Base-by-base conservation (phyloP, 2,329 filamentous ascomycete species). In the Colletotrichum sp. region DNA sequence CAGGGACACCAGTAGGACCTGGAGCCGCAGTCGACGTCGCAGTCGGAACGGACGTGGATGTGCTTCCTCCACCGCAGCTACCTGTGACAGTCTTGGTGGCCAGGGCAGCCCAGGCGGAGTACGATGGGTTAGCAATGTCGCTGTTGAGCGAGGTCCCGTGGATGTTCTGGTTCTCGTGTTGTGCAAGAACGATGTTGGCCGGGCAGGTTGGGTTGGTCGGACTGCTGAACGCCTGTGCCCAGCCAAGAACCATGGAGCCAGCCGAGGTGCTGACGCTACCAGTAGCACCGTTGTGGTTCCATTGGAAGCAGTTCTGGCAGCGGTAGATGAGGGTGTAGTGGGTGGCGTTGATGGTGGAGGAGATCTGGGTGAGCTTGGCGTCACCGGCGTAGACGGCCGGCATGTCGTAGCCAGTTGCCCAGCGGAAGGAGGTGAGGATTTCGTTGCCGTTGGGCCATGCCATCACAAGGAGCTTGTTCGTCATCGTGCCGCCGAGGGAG, bases 271-370 rank as follows among this genome's bases (percentile, higher is more conserved):
- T 85, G 3, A 85, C 85, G 4, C 83, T 85, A 1, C 85, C 85
- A 2, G 82, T 84, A 43, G 84, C 83, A 5, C 88, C 88, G 30
- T 87, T 85, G 55, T 91, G 86, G 78, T 89, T 83, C 88, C 90
- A 92, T 2, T 85, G 79, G 26, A 91, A 84, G 81, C 90, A 92
- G 78, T 87, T 87, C 78, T 92, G 83, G 83, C 93, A 95, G 63
- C 91, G 88, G 84, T 93, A 95, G n/a, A 93, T 88, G 64, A 94
- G 81, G 61, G 89, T 89, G 82, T 91, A 95, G 78, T 90, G 85
- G 30, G 89, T 91, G 18, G 87, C 86, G 79, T 89, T 93, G 72
- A 93, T 85, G 30, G 85, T 88, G 16, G 89, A 89, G 16, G 89
- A 90, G 76, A 94, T 90, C 78, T 92, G 89, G 0, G 90, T 92